Percentiles rank a stretch among this genome's conserved stretches.
phyloP scores from a whole-genome alignment of 2,329 filamentous ascomycete genomes.

The Ophiostoma montium region DNA sequence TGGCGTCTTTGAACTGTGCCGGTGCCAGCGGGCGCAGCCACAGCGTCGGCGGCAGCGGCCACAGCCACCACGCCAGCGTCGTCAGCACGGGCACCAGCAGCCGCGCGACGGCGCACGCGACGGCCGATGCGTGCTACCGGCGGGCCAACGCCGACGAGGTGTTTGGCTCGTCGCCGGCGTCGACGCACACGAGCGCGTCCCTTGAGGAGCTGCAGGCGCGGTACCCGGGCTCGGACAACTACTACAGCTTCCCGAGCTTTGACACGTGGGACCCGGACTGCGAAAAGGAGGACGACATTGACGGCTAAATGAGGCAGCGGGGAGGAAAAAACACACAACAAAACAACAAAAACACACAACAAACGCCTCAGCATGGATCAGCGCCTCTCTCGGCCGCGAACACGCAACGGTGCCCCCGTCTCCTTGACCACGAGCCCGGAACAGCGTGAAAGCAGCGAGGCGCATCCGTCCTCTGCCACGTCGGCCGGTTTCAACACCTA shows the following conservation, averaged over 20 bases:
- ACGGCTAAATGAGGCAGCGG: constrained; percentile 4
- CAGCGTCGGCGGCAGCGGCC: neutral
- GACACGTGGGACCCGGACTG: constrained; percentile 46
- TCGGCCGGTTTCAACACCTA: no score
- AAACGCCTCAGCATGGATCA: no score
- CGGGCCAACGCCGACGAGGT: constrained; percentile 26
- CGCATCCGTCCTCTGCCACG: no score
- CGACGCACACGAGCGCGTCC: constrained; percentile 16
- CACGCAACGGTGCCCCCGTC: no score
- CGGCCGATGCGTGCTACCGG: constrained; percentile 16
- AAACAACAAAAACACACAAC: neutral
- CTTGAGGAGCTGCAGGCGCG: constrained; percentile 17
- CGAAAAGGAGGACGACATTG: constrained; percentile 24
- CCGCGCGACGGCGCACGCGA: neutral
- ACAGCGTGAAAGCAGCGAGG: no score
- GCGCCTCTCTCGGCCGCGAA: no score
- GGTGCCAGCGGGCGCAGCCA: neutral
- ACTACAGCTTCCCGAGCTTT: constrained; percentile 63
- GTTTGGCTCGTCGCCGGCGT: constrained; percentile 12
- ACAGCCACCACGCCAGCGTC: no score
- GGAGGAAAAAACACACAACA: neutral
- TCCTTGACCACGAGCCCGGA: no score
- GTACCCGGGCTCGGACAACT: constrained; percentile 32
- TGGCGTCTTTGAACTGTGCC: neutral
- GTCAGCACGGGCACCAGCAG: neutral